Evolutionary conservation across 208 protist species (phyloP).

Genomic region (Acanthamoeba lenticulata): DNA sequence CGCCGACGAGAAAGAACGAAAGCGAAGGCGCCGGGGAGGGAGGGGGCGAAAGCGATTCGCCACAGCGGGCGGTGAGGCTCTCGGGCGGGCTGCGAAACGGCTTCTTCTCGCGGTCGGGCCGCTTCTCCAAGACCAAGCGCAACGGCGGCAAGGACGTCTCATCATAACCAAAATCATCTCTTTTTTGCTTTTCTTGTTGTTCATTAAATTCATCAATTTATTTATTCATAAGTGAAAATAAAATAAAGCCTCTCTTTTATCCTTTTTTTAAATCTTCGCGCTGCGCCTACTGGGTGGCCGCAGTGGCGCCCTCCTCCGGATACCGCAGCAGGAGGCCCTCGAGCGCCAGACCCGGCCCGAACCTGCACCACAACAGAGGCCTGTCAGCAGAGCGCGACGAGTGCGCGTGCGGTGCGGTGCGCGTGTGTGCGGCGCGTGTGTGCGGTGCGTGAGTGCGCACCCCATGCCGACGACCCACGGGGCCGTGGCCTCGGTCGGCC

Average conservation of each 20-base stretch:
- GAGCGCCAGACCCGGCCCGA: slow-evolving; percentile 24
- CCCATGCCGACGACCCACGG: slow-evolving; percentile 43
- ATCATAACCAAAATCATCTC: neutral
- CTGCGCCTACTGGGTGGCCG: too few species aligned
- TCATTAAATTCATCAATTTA: too few species aligned
- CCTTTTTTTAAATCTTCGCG: neutral
- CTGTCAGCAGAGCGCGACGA: neutral
- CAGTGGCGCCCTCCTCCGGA: neutral
- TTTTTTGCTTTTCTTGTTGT: too few species aligned
- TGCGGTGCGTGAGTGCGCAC: neutral
- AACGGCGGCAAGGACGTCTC: neutral
- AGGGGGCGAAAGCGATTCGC: neutral
- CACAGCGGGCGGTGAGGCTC: neutral
- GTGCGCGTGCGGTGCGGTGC: neutral
- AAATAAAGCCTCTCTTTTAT: too few species aligned
- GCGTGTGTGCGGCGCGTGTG: neutral
- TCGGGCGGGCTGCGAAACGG: neutral
- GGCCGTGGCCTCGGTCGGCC: neutral
- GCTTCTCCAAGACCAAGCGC: neutral
- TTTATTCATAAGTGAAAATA: too few species aligned
- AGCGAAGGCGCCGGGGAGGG: neutral
- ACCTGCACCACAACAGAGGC: neutral
- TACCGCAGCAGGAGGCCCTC: slow-evolving; percentile 10
- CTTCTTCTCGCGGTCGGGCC: slow-evolving; percentile 2
- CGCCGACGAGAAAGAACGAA: neutral